Evolutionary conservation across 768 basidiomycete genomes (phyloP).

Genomic region (Phlebiopsis flavidoalba): DNA sequence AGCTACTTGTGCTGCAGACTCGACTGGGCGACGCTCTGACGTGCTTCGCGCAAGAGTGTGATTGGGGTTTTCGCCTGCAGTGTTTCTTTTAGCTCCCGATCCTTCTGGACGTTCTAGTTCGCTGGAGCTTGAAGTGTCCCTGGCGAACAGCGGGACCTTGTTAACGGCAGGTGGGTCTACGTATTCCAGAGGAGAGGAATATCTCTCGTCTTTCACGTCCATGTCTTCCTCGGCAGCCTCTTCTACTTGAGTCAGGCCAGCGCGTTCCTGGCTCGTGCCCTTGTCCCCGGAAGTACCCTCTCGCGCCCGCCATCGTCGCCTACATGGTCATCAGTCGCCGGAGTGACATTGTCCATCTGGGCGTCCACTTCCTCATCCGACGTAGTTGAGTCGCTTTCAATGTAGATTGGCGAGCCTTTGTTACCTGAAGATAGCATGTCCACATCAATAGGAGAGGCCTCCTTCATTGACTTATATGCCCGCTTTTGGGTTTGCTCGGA

Average conservation of each 20-base stretch:
- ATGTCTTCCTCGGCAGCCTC: not conserved
- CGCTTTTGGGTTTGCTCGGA: not conserved
- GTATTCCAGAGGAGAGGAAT: not conserved
- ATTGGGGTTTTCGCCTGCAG: too few species aligned
- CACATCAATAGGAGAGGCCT: not conserved
- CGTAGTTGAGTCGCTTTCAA: conserved; percentile 2
- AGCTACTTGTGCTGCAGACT: not conserved
- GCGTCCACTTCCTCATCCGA: conserved; percentile 1
- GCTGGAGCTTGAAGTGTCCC: not conserved
- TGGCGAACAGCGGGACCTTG: not conserved
- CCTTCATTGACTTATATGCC: not conserved
- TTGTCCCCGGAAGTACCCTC: not conserved
- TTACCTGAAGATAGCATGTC: not conserved
- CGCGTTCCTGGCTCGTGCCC: not conserved
- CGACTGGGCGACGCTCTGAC: not conserved
- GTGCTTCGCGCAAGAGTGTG: too few species aligned
- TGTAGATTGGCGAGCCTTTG: conserved; percentile 1
- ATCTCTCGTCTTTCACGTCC: not conserved
- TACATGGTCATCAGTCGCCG: not conserved
- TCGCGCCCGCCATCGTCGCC: not conserved
- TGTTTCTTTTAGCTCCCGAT: not conserved
- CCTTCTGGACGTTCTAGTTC: not conserved
- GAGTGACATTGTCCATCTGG: not conserved
- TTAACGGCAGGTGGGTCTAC: not conserved
- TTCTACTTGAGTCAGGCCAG: not conserved